Base-by-base conservation (phyloP, 768 basidiomycete species). In the Hygrophorus russula region DNA sequence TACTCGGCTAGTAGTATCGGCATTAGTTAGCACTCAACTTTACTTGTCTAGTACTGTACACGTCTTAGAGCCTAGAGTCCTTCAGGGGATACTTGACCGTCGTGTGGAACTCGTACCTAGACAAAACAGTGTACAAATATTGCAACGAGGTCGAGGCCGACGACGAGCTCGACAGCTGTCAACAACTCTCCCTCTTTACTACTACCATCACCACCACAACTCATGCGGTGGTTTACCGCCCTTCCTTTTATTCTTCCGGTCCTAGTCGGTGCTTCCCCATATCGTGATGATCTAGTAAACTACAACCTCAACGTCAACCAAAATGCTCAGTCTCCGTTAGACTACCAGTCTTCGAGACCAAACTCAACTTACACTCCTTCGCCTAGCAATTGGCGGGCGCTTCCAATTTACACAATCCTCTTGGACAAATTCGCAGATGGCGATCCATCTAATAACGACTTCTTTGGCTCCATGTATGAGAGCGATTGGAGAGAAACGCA, bases 341-440 rank as follows among this genome's bases (percentile, higher is more conserved):
- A 90, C 28, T 92, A 92, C 56, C 57, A 64, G 41, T 60, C 84
- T 2, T 64, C 67, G 42, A 74, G 84, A 32, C 61, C 70, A 2
- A 83, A 78, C 51, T 64, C 64, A 1, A 78, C 72, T 7, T 92
- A 93, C 60, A 83, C 77, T 0, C 70, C 74, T 0, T 92, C 89
- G 0, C 92, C 92, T 0, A 36, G 50, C 11, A 96, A 96, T 61
- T 96, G 92, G 92, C 78, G 92, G 14, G 64, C 74, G 5, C 62
- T 89, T 9, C 87, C 88, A 1, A 70, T 78, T 40, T 91, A 91
- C 57, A 86, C 82, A 34, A 54, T 90, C 53, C 79, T 94, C 40
- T 61, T 92, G 51, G 92, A 96, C 73, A 94, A 94, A 63, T 94
- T 88, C 56, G 89, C 89, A 11, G 90, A 94, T 53, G 92, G 92